Conservation (phyloP, 2,329 filamentous ascomycete species). For the Colletotrichum orbiculare region DNA sequence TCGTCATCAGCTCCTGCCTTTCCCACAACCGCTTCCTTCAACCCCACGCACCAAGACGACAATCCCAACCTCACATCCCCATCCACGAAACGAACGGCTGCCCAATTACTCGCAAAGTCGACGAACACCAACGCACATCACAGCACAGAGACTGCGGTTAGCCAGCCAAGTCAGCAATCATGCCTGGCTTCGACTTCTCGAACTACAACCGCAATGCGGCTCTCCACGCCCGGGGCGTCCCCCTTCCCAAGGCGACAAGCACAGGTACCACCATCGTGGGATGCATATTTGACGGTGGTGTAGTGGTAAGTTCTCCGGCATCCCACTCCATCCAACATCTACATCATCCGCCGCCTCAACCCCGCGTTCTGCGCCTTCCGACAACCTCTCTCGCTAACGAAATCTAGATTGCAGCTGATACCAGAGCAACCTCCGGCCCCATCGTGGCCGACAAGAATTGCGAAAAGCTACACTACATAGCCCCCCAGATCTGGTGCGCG, state of each 20-base stretch:
- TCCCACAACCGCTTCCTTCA: constrained; percentile 34
- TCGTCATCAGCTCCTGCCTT: constrained; percentile 61
- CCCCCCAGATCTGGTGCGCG: constrained; percentile 98
- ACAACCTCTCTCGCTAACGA: constrained; percentile 17
- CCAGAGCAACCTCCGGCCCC: constrained; percentile 93
- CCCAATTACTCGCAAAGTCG: constrained; percentile 7
- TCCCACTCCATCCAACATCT: constrained; percentile 38
- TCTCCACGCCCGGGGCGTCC: constrained; percentile 92
- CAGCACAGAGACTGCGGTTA: constrained; percentile 1
- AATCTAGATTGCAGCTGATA: constrained; percentile 93
- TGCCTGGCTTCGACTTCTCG: constrained; percentile 99
- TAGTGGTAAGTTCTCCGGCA: constrained; percentile 73
- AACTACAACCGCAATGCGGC: constrained; percentile 99
- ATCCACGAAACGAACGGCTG: constrained; percentile 21
- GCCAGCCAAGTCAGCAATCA: constrained; percentile 56
- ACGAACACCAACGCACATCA: constrained; percentile 1
- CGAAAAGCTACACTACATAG: constrained; percentile 99
- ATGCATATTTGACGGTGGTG: constrained; percentile 94
- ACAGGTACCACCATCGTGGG: constrained; percentile 99
- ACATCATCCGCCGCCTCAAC: neutral
- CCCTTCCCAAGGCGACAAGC: constrained; percentile 96
- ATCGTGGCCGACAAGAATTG: constrained; percentile 99
- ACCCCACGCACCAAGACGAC: constrained; percentile 40
- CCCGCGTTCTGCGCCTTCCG: neutral
- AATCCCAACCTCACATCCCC: constrained; percentile 11